Conservation (phyloP, 768 basidiomycete genomes). For the Rhizopogon vesiculosus region DNA sequence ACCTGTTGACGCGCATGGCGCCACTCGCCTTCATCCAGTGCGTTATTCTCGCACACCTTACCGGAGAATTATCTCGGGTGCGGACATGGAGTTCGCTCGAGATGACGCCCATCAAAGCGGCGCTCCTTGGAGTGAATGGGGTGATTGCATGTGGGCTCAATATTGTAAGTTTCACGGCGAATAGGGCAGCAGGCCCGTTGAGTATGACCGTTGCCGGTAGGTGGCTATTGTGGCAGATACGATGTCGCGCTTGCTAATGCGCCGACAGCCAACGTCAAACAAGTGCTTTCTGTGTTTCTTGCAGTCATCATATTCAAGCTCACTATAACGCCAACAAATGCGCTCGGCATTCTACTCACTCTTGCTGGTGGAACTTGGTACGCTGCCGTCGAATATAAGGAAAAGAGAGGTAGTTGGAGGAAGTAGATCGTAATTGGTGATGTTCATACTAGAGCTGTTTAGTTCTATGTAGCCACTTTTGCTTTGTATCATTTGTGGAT, state of each 20-base stretch:
- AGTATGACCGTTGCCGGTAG: conserved; percentile 88
- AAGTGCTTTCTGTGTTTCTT: conserved; percentile 83
- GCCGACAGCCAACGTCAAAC: conserved; percentile 78
- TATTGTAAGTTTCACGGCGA: conserved; percentile 94
- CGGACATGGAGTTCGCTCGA: conserved; percentile 40
- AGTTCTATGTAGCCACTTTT: neutral
- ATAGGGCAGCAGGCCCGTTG: conserved; percentile 83
- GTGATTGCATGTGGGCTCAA: conserved; percentile 89
- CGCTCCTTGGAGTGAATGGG: conserved; percentile 72
- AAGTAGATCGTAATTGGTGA: neutral
- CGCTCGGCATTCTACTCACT: conserved; percentile 78
- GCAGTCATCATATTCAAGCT: conserved; percentile 84
- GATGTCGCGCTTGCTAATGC: conserved; percentile 2
- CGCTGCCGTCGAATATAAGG: conserved; percentile 58
- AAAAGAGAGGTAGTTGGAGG: conserved; percentile 30
- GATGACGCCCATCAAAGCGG: conserved; percentile 33
- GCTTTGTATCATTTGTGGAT: neutral
- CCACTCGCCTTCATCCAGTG: conserved; percentile 92
- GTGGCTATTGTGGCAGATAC: conserved; percentile 16
- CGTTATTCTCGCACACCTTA: conserved; percentile 65
- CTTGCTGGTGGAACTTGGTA: conserved; percentile 85
- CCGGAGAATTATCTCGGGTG: conserved; percentile 75
- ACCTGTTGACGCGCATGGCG: conserved; percentile 85
- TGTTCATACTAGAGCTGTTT: neutral
- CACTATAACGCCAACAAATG: conserved; percentile 75